Evolutionary conservation across 257 asterid genomes (phyloP).

Genomic region (Osmanthus fragrans): DNA sequence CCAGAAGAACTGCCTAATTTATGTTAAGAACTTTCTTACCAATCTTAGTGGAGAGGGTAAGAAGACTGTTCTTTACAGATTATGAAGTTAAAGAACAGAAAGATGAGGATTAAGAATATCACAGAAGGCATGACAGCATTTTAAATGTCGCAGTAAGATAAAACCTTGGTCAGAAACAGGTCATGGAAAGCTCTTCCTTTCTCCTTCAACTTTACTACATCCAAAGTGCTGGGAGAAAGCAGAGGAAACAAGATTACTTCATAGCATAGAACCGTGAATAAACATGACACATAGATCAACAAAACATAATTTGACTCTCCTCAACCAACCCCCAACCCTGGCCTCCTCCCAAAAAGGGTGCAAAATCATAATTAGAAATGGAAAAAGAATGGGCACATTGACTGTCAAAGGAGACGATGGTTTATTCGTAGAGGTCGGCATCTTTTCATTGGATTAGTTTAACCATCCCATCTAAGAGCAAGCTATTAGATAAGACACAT

Average conservation of each 20-base stretch:
- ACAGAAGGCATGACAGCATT: neutral
- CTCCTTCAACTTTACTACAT: constrained; percentile 91
- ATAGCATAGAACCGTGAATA: constrained; percentile 10
- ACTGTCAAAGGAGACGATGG: neutral
- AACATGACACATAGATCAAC: constrained; percentile 7
- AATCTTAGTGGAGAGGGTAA: neutral
- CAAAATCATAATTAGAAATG: neutral
- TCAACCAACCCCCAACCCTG: neutral
- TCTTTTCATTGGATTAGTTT: neutral
- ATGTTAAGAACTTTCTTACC: neutral
- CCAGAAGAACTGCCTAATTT: neutral
- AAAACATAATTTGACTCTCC: constrained; percentile 1
- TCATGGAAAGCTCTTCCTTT: constrained; percentile 91
- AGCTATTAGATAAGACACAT: too few relatives aligned
- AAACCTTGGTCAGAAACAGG: constrained; percentile 88
- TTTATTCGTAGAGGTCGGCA: neutral
- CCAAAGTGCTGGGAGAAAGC: constrained; percentile 68
- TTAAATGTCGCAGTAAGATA: neutral
- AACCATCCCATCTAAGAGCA: too few relatives aligned
- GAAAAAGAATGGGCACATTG: neutral
- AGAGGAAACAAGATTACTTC: constrained; percentile 21
- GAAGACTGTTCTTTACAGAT: neutral
- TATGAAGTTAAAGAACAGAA: neutral
- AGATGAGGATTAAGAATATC: neutral
- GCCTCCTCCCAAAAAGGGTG: neutral